Evolutionary conservation across 2,329 filamentous ascomycete genomes (phyloP).

Genomic region (Botryotinia calthae): DNA sequence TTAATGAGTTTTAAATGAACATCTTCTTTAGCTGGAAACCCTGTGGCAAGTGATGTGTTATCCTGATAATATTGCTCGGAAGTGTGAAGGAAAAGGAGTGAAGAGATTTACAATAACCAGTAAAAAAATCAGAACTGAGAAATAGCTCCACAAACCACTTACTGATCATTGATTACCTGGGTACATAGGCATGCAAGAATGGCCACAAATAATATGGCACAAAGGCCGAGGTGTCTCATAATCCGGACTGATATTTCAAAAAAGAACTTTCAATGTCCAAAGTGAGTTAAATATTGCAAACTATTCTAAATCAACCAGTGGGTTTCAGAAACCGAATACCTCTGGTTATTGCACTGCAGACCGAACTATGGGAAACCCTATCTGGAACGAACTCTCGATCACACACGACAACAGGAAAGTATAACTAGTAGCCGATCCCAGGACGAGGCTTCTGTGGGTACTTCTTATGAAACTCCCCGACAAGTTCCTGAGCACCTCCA

Average conservation of each 20-base stretch:
- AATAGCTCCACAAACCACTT: neutral
- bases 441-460: neutral
- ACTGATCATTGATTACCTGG: neutral
- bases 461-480: neutral
- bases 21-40: fast-evolving
- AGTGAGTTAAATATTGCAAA: neutral
- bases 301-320: neutral
- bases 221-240: neutral
- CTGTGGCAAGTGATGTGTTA: neutral
- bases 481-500: neutral
- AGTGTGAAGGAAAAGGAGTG: neutral
- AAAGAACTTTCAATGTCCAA: neutral
- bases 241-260: neutral
- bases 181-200: neutral
- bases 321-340: fast-evolving
- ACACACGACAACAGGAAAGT: too few relatives aligned
- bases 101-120: neutral
- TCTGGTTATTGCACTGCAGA: fast-evolving
- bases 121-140: neutral
- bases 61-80: neutral
- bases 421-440: neutral
- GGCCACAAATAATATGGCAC: neutral
- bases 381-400: neutral
- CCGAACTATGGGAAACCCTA: fast-evolving
- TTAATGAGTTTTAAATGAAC: too few relatives aligned